These are phyloP conservation scores for Penicillium goetzii DNA, from an alignment of 495 filamentous ascomycete genomes.

Conservation along the genomic window DNA sequence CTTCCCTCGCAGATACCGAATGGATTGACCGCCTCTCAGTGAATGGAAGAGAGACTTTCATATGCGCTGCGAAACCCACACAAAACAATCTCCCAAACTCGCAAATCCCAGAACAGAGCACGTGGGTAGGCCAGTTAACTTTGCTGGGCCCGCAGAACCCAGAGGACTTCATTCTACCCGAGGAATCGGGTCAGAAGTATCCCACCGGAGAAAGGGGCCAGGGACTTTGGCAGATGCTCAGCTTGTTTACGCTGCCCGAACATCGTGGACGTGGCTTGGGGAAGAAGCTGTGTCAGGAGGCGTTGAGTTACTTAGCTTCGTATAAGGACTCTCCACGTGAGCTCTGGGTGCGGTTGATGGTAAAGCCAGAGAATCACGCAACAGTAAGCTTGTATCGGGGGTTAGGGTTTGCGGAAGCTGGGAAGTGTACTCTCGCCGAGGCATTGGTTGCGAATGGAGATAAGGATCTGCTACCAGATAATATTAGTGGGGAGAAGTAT, in stretches of 20 bases:
- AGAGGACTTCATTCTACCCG: constrained; percentile 27
- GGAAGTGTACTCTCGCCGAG: constrained; percentile 37
- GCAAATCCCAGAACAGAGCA: constrained; percentile 12
- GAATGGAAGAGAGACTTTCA: constrained; percentile 29
- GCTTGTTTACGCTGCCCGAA: constrained; percentile 36
- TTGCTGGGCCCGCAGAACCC: constrained; percentile 32
- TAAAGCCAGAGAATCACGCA: constrained; percentile 36
- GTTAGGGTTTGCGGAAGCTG: constrained; percentile 36
- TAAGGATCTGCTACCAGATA: constrained; percentile 33
- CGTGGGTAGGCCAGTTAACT: constrained; percentile 42
- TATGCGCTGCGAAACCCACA: constrained; percentile 35
- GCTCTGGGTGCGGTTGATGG: constrained; percentile 35
- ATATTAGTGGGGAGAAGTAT: constrained; percentile 31
- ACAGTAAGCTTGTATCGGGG: constrained; percentile 35
- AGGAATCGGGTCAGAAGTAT: constrained; percentile 25
- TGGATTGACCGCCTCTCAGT: constrained; percentile 32
- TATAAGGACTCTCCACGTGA: constrained; percentile 19
- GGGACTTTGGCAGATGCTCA: constrained; percentile 44
- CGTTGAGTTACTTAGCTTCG: constrained; percentile 29
- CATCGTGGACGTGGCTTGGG: constrained; percentile 41
- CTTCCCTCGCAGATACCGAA: constrained; percentile 29
- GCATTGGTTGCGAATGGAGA: constrained; percentile 42
- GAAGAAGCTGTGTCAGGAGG: constrained; percentile 36
- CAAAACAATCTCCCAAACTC: constrained; percentile 3
- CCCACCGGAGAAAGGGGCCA: constrained; percentile 26